Evolutionary conservation across 305 asterid species (phyloP).

Genomic region (Salvia sclarea): DNA sequence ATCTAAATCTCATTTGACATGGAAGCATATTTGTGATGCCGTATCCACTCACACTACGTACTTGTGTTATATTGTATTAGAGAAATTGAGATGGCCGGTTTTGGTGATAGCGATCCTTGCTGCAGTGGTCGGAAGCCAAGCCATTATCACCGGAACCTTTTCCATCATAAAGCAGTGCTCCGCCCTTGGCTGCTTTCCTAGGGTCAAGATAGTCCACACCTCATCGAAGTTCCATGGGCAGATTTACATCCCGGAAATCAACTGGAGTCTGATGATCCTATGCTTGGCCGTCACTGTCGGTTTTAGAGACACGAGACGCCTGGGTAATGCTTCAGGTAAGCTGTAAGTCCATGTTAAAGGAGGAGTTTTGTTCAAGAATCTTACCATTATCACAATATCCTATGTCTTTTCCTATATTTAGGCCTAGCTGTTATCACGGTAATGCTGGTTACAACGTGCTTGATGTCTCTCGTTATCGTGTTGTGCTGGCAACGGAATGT

Average conservation of each 20-base stretch:
- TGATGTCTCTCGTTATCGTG: conserved; percentile 68
- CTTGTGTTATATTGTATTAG: conserved; percentile 33
- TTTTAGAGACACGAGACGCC: conserved; percentile 54
- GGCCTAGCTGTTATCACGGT: conserved; percentile 74
- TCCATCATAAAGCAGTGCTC: conserved; percentile 66
- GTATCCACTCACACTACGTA: conserved; percentile 8
- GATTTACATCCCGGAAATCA: conserved; percentile 59
- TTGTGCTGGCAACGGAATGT: conserved; percentile 61
- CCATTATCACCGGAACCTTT: conserved; percentile 64
- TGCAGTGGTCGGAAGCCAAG: conserved; percentile 67
- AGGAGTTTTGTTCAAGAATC: no score
- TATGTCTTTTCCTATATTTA: conserved; percentile 25
- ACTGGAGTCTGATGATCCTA: conserved; percentile 60
- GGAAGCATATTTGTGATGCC: neutral
- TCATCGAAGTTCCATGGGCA: conserved; percentile 58
- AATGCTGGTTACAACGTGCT: conserved; percentile 73
- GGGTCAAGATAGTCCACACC: conserved; percentile 57
- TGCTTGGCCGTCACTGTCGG: conserved; percentile 64
- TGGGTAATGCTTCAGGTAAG: conserved; percentile 65
- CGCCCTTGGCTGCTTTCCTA: conserved; percentile 61
- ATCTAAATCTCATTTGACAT: conserved; percentile 3
- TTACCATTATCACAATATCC: neutral
- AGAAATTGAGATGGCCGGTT: conserved; percentile 62
- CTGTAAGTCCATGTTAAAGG: neutral
- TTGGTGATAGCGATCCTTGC: conserved; percentile 64